Evolutionary conservation across 2,329 filamentous ascomycete genomes (phyloP).

Genomic region (Fusarium foetens): DNA sequence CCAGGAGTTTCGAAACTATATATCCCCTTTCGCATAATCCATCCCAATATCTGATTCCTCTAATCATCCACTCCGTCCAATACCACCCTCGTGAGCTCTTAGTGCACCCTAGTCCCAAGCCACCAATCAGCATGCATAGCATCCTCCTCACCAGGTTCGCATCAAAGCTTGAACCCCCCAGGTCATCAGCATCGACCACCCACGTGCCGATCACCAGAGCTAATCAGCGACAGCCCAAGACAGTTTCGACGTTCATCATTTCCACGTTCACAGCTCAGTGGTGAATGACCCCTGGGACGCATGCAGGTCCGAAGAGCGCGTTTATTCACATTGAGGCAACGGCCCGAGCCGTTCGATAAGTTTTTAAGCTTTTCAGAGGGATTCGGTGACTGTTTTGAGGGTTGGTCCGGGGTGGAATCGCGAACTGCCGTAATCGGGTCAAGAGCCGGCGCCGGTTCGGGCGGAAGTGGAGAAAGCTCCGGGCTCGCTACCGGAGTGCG

Average conservation of each 20-base stretch:
- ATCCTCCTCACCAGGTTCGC: conserved; percentile 17
- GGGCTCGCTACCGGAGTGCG: not conserved
- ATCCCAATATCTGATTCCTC: conserved; percentile 35
- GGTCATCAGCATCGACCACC: conserved; percentile 30
- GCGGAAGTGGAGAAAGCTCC: conserved; percentile 19
- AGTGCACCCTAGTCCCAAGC: not conserved
- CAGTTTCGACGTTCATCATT: not conserved
- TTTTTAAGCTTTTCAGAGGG: not conserved
- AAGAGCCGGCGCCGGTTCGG: conserved; percentile 25
- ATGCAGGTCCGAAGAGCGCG: conserved; percentile 7
- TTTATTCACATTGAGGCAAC: conserved; percentile 25
- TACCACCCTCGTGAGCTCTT: conserved; percentile 26
- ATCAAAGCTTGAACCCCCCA: conserved; percentile 35
- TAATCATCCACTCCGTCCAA: conserved; percentile 31
- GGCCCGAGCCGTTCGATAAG: conserved; percentile 27
- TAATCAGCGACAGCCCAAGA: conserved; percentile 18
- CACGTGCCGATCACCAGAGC: conserved; percentile 36
- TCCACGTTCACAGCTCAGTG: conserved; percentile 34
- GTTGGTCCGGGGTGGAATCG: not conserved
- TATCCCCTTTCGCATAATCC: conserved; percentile 24
- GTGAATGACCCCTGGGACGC: conserved; percentile 4
- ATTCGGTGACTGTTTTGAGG: conserved; percentile 27
- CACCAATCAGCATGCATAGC: not conserved
- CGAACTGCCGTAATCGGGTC: conserved; percentile 33
- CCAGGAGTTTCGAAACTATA: conserved; percentile 22